A percentile compares a stretch with the other conserved stretches of the same genome.
These are phyloP conservation scores for Torulaspora maleeae DNA, from an alignment of 805 yeast species.

Conservation along the genomic window DNA sequence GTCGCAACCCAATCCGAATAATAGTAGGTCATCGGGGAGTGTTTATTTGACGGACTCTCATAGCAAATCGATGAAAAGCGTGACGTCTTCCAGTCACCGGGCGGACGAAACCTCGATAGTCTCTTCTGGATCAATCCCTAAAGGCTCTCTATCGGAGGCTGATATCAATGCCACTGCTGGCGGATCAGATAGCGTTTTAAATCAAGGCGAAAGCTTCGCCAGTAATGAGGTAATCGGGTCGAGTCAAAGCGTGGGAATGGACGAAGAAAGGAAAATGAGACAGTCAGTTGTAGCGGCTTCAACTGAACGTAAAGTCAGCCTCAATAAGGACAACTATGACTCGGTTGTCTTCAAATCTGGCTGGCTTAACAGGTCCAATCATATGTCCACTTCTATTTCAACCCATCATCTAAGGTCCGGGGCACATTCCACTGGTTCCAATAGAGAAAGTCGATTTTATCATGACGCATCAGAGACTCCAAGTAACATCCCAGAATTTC, in stretches of 20 bases:
- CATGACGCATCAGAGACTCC: conserved; percentile 15
- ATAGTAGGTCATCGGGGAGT: conserved; percentile 10
- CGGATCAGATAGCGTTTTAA: background rate
- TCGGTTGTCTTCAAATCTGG: conserved; percentile 45
- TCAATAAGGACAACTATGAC: conserved; percentile 37
- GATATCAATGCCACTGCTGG: conserved; percentile 1
- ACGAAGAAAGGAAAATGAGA: background rate
- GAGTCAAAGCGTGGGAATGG: background rate
- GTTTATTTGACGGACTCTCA: conserved; percentile 7
- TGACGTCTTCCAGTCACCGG: conserved; percentile 3
- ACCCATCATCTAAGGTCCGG: conserved; percentile 1
- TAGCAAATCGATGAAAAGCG: conserved; percentile 5
- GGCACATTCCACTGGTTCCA: conserved; percentile 1
- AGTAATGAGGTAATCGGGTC: background rate
- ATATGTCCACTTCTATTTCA: conserved; percentile 1
- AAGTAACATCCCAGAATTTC: conserved; percentile 29
- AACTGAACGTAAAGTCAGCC: conserved; percentile 5
- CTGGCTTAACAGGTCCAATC: conserved; percentile 51
- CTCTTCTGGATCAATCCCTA: conserved; percentile 1
- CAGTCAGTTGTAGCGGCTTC: background rate
- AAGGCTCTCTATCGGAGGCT: conserved; percentile 1
- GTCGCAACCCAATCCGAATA: conserved; percentile 9
- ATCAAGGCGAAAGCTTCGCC: background rate
- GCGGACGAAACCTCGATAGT: conserved; percentile 2
- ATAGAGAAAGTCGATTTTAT: conserved; percentile 28